Conservation (phyloP, 352 stramenopile genomes). For the Pythium periplocum region DNA sequence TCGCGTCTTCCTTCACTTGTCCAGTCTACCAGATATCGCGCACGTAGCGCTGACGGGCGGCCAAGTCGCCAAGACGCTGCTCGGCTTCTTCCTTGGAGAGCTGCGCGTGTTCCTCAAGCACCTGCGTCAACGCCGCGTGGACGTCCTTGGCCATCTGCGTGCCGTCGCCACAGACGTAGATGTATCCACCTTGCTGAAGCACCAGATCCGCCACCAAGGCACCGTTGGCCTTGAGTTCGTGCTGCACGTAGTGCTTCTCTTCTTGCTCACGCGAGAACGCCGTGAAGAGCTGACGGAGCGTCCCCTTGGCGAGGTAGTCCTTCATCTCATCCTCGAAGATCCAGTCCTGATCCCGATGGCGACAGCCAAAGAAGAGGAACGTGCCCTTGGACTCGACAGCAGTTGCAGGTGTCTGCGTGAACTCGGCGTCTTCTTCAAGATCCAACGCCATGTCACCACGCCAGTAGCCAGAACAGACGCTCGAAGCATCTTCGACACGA, state of each 20-base stretch:
- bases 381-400: conserved; percentile 44
- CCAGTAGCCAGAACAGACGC: conserved; percentile 69
- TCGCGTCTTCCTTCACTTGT: no score
- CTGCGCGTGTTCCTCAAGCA: conserved; percentile 69
- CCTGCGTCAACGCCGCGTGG: conserved; percentile 71
- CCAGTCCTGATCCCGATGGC: conserved; percentile 85
- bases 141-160: conserved; percentile 95
- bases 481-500: conserved; percentile 13
- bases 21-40: conserved; percentile 81
- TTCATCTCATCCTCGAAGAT: conserved; percentile 89
- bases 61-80: conserved; percentile 46
- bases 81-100: conserved; percentile 56
- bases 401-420: conserved; percentile 15
- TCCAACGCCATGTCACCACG: conserved; percentile 52
- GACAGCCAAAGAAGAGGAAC: conserved; percentile 95
- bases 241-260: conserved; percentile 93
- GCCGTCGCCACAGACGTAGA: conserved; percentile 96
- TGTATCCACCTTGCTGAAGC: conserved; percentile 60
- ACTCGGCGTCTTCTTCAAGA: conserved; percentile 40
- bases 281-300: conserved; percentile 79
- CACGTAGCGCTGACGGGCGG: conserved; percentile 76
- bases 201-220: conserved; percentile 72
- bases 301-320: conserved; percentile 56
- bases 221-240: conserved; percentile 62
- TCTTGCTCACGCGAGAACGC: conserved; percentile 91